These are phyloP conservation scores for Heliosperma pusillum DNA, from an alignment of 148 eudicot genomes.

Conservation along the genomic window DNA sequence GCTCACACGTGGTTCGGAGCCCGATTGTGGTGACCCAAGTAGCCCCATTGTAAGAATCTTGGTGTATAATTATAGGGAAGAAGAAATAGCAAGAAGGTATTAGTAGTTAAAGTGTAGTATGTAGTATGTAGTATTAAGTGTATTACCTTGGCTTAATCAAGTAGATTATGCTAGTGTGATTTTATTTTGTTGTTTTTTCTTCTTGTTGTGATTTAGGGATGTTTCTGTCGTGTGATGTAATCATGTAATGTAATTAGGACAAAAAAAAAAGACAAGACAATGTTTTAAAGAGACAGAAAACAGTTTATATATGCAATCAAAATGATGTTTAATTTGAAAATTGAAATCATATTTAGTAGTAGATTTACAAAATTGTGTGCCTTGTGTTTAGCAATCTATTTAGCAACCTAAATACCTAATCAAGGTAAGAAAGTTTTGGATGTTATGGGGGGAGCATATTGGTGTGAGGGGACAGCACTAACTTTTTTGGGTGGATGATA, in stretches of 20 bases:
- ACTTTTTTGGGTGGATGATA: neutral
- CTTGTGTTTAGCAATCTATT: no score
- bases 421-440: neutral
- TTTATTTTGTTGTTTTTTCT: neutral
- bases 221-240: slow-evolving; percentile 19
- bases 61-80: slow-evolving; percentile 11
- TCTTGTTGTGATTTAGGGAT: neutral
- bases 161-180: neutral
- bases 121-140: no score
- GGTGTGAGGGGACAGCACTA: neutral
- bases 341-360: neutral
- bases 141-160: slow-evolving; percentile 4
- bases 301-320: slow-evolving; percentile 8
- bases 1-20: slow-evolving; percentile 88
- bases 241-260: slow-evolving; percentile 29
- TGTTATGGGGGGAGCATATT: neutral
- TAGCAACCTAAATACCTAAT: neutral
- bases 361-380: neutral
- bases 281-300: slow-evolving; percentile 28
- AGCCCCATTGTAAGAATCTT: slow-evolving; percentile 44
- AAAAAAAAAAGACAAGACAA: slow-evolving; percentile 24
- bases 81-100: neutral
- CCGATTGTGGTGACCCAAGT: slow-evolving; percentile 81
- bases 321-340: slow-evolving; percentile 10
- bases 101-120: neutral